Conservation (phyloP, 805 yeast genomes). For the Naumovozyma baii region DNA sequence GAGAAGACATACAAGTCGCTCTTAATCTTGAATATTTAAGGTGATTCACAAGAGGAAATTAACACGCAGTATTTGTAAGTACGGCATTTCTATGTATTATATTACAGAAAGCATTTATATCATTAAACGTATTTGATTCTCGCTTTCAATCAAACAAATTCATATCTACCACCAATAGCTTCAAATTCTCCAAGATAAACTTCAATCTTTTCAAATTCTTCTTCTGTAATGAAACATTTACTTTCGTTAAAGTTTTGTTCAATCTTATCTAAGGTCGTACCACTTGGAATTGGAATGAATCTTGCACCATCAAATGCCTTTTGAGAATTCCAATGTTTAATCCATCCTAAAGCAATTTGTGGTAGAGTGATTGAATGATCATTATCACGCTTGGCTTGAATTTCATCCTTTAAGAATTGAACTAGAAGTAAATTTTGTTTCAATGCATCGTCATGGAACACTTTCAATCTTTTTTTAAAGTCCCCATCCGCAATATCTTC, state of each 20-base stretch:
- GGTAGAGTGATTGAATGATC: conserved; percentile 41
- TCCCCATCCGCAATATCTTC: conserved; percentile 49
- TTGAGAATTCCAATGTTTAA: conserved; percentile 34
- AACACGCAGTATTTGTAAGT: conserved; percentile 48
- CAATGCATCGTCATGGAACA: conserved; percentile 51
- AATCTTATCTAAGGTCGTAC: conserved; percentile 50
- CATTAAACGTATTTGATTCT: no score
- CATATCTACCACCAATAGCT: conserved; percentile 50
- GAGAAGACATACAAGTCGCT: no score
- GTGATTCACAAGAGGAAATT: conserved; percentile 74
- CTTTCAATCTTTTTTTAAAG: conserved; percentile 40
- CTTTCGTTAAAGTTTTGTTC: conserved; percentile 44
- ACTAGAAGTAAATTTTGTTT: conserved; percentile 43
- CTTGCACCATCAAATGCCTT: conserved; percentile 34
- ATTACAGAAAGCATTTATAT: no score
- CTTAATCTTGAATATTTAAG: no score
- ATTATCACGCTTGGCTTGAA: conserved; percentile 43
- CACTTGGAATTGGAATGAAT: conserved; percentile 75
- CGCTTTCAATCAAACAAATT: conserved; percentile 11
- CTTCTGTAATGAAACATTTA: conserved; percentile 40
- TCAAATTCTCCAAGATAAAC: conserved; percentile 34
- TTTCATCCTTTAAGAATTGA: conserved; percentile 36
- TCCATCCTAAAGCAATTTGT: conserved; percentile 66
- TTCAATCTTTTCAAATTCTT: conserved; percentile 46
- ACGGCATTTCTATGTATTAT: no score